Conservation (phyloP, 768 basidiomycete genomes). For the Mycena polygramma region DNA sequence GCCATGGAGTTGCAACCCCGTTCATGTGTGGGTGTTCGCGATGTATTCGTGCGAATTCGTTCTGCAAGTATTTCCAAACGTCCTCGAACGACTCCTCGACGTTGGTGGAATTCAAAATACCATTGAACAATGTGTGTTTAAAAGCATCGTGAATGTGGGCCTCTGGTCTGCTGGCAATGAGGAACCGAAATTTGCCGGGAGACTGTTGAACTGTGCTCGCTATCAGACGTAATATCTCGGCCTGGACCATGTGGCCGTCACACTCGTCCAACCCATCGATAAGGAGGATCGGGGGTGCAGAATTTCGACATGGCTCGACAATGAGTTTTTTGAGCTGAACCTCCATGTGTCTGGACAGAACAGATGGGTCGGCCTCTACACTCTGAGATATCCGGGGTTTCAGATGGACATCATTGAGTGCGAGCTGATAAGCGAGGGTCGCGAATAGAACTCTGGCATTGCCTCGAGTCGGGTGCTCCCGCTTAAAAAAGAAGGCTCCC, state of each 20-base stretch:
- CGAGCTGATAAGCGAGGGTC: too few species aligned
- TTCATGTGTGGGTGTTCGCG: background rate
- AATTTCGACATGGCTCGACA: background rate
- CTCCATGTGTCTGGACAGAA: background rate
- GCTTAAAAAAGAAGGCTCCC: too few species aligned
- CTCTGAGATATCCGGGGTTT: too few species aligned
- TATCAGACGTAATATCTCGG: background rate
- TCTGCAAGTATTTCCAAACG: background rate
- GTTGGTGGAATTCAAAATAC: too few species aligned
- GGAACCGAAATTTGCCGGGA: background rate
- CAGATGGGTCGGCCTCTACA: background rate
- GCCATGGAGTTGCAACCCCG: background rate
- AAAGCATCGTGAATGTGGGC: background rate
- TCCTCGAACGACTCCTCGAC: background rate
- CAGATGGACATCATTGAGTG: too few species aligned
- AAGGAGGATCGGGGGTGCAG: background rate
- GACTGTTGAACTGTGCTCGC: background rate
- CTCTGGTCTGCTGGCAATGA: slow-evolving; percentile 6
- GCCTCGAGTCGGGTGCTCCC: too few species aligned
- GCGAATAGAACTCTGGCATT: too few species aligned
- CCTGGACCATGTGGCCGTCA: background rate
- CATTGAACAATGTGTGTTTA: background rate
- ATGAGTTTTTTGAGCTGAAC: background rate
- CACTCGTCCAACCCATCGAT: slow-evolving; percentile 11
- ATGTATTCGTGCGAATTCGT: background rate